Base-by-base conservation (phyloP, 345 rosid genomes). In the Melaleuca quinquenervia region DNA sequence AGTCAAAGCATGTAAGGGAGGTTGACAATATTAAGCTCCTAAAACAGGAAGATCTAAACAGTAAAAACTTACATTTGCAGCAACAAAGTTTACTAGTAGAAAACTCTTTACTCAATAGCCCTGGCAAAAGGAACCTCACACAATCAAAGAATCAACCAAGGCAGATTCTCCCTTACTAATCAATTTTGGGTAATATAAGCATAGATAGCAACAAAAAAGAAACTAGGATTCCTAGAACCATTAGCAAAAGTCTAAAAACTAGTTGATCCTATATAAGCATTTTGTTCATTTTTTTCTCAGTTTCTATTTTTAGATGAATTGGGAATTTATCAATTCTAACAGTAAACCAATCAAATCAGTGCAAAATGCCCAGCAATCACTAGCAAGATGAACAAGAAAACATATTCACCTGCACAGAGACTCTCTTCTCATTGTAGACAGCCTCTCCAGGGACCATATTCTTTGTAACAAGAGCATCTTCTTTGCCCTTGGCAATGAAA, bases 361-460 rank as follows among this genome's bases (percentile, higher is more conserved):
- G 70, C 70, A n/a, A 58, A n/a, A n/a, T 12, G 9, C 70, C 70
- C n/a, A 12, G 70, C 36, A n/a, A 6, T n/a, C 70, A 13, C 70
- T 12, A n/a, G 70, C 36, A n/a, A 58, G 9, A 58, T 12, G 7
- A 58, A n/a, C 3, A 0, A n/a, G n/a, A 58, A 58, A 58, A 27
- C 32, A n/a, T 13, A n/a, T 58, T 58, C 70, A 95, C 96, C 98
- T 94, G 98, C 24, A 95, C 96, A 64, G 98, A 82, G 85, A 97
- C 87, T 76, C 98, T 92, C 96, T 94, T 97, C 93, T 95, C 95
- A 45, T 94, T 93, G 91, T 96, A 95, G 27, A 97, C 98, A 82
- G 98, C 96, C 82, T 94, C 98, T 2, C 98, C 98, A 76, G 98
- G 96, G 48, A 95, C 99, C 87, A 96, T 85, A 82, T 97, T 96